Percentiles rank a stretch among this genome's conserved stretches.
These are phyloP conservation scores for Pseudocercospora fuligena DNA, from an alignment of 2,329 filamentous ascomycete genomes.

Conservation along the genomic window DNA sequence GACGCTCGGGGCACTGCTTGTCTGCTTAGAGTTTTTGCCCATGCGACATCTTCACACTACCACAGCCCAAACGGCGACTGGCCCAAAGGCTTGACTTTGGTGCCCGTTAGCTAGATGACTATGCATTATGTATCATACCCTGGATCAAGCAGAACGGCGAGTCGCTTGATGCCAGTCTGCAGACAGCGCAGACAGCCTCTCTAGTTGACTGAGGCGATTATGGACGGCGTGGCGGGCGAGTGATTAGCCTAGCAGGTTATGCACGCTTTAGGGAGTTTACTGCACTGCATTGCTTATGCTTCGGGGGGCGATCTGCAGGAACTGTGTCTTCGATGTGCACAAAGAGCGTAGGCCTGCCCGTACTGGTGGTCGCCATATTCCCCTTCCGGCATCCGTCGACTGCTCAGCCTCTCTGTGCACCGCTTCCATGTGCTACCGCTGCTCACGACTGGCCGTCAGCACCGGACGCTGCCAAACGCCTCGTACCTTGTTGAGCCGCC, in stretches of 20 bases:
- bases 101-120: neutral
- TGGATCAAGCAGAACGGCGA: neutral
- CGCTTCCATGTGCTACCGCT: conserved; percentile 4
- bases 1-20: conserved; percentile 19
- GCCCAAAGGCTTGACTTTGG: conserved; percentile 4
- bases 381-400: conserved; percentile 3
- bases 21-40: conserved; percentile 24
- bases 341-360: neutral
- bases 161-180: neutral
- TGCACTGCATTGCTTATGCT: conserved; percentile 13
- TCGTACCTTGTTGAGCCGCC: conserved; percentile 3
- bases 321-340: conserved; percentile 1
- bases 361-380: conserved; percentile 1
- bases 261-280: neutral
- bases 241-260: conserved; percentile 6
- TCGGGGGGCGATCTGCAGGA: conserved; percentile 23
- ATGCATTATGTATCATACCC: neutral
- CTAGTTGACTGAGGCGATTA: conserved; percentile 2
- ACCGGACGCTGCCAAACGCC: conserved; percentile 1
- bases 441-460: conserved; percentile 4
- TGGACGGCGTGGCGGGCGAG: neutral
- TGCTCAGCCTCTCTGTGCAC: conserved; percentile 9
- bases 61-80: conserved; percentile 16
- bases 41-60: conserved; percentile 25
- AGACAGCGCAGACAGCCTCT: conserved; percentile 2